Base-by-base conservation (phyloP, 164 flowering plant genomes). In the Annona cherimola region DNA sequence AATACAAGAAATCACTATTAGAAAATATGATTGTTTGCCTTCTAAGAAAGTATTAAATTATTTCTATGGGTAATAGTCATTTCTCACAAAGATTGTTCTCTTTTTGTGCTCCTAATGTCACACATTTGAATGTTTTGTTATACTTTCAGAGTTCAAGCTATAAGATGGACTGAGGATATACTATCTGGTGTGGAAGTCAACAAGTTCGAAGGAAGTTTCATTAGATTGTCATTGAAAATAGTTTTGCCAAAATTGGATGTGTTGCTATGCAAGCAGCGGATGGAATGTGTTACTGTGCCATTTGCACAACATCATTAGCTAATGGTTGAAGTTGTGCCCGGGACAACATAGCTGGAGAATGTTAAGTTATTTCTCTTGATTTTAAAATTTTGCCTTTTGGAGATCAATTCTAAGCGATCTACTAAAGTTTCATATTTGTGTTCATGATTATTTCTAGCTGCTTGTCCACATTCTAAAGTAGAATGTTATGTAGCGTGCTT, bases 171-270 rank as follows among this genome's bases (percentile, higher is more conserved):
- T 72, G 92, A 90, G 80, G 90, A 87, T 72, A 72, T 82, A 69
- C 72, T 91, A 63, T 81, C 87, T 16, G 88, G 89, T 74, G 46
- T 89, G 20, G 86, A 84, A 74, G 87, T 90, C 70, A 77, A 88
- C 74, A 96, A 84, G 16, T 80, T 86, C 79, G 88, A 85, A 71
- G 87, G 81, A 55, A 88, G 83, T 75, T 73, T 79, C 78, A 85
- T 92, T 71, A 84, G 83, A 81, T 80, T 94, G 79, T 87, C 90
- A 70, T 35, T 92, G 80, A 86, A 60, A 71, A 90, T 94, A 50
- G 81, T 73, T 68, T 74, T 89, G 78, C 90, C 93, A 62, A 69
- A 72, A 69, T 61, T 80, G 45, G 89, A 86, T 69, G 78, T 68
- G 68, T 46, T 80, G 40, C 43, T 64, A 54, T 71, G 67, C 71